A percentile compares a stretch with the other conserved stretches of the same genome.
phyloP scores from a whole-genome alignment of 176 grass and related monocot species.

The Thalia dealbata region DNA sequence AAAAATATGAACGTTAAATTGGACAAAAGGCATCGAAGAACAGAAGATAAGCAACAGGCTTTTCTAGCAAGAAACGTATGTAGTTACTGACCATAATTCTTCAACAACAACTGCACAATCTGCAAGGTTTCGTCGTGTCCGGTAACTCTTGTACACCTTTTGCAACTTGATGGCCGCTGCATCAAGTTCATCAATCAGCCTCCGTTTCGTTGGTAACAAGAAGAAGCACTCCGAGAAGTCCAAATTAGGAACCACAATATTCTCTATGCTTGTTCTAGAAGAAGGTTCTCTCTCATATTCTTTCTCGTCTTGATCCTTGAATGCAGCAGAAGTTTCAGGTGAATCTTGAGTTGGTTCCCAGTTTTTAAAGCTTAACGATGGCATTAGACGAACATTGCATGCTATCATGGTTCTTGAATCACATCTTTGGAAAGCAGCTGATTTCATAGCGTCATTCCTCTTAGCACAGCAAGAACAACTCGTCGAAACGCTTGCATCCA shows the following conservation, averaged over 20 bases:
- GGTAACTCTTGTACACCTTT: constrained; percentile 18
- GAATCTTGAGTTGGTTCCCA: no score
- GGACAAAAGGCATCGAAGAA: neutral
- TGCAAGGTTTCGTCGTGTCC: constrained; percentile 14
- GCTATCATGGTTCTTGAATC: no score
- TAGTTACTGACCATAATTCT: constrained; percentile 65
- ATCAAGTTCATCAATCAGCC: neutral
- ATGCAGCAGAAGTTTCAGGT: no score
- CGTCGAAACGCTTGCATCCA: no score
- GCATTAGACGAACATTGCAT: no score
- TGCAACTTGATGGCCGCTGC: constrained; percentile 15
- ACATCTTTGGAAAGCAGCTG: no score
- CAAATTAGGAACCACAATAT: neutral
- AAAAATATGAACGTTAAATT: neutral
- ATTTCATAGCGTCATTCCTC: no score
- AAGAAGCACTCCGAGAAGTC: neutral
- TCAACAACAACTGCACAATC: constrained; percentile 42
- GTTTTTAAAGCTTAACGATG: no score
- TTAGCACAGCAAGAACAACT: no score
- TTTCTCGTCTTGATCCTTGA: no score
- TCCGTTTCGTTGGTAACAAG: neutral
- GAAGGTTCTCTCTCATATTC: neutral
- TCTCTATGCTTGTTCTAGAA: neutral
- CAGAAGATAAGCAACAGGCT: no score
- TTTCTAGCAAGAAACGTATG: neutral